Base-by-base conservation (phyloP, 1,139 yeast species). In the Zygosaccharomyces pseudobailii region DNA sequence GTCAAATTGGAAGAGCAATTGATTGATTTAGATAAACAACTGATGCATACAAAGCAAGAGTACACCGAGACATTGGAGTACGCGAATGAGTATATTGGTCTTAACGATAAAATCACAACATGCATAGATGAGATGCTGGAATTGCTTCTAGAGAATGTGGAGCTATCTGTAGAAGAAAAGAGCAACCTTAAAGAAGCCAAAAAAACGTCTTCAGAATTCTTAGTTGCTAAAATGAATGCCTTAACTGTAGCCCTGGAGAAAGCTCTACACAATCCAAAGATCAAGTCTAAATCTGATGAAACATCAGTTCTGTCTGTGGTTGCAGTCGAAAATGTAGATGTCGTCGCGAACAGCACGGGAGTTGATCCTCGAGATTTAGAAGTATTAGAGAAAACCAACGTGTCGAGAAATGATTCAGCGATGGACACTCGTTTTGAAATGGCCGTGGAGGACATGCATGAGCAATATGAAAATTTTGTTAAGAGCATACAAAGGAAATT, bases 161-260 rank as follows among this genome's bases (percentile, higher is more conserved):
- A 59, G n/a, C 34, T 56, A n/a, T 45, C 57, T 2, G 59, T 53
- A 6, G 66, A 63, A 8, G 68, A 69, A 35, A 55, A 57, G 3
- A 55, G 55, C 8, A 63, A 62, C 3, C 48, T 68, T 2, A 42
- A 52, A 13, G 63, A 61, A 28, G 66, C 71, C 0, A 58, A 58
- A 35, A 55, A 57, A 17, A 51, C 59, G 31, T 53, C 61, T 1
- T 54, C 69, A 1, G 57, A 52, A 10, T 67, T 65, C n/a, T 46
- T 66, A 1, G 65, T 66, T 46, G 63, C 67, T 1, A 68, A 68
- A 49, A 51, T 69, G 40, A 61, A 62, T 40, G 65, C 68, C 3
- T 49, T 67, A 7, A 53, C 55, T 3, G 49, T 61, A 3, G 57
- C 66, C 3, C 38, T 65, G 4, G 53, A 49, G 32, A 66, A 61